Conservation (phyloP, 345 rosid genomes). For the Eucalyptus decipiens region DNA sequence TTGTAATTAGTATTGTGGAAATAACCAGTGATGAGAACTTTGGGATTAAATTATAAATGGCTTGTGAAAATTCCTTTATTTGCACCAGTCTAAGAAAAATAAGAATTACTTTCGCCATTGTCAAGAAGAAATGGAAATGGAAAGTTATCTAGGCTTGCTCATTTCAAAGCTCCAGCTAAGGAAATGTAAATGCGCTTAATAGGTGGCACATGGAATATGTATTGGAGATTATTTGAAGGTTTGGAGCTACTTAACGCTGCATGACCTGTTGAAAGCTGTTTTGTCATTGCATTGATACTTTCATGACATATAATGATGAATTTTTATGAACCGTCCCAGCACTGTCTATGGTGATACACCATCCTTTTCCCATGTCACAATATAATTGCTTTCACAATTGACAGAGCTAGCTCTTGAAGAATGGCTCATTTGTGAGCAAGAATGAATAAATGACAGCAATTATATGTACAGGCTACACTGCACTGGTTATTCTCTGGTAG, state of each 20-base stretch:
- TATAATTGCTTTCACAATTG: background rate
- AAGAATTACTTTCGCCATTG: background rate
- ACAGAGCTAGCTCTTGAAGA: constrained; percentile 6
- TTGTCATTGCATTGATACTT: background rate
- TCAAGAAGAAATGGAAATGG: background rate
- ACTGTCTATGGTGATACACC: background rate
- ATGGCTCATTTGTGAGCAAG: constrained; percentile 32
- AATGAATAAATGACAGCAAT: constrained; percentile 9
- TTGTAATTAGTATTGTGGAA: background rate
- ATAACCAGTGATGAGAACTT: background rate
- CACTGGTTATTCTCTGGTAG: background rate
- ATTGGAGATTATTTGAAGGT: background rate
- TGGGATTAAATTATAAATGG: background rate
- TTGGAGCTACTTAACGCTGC: background rate
- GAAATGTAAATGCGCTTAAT: background rate
- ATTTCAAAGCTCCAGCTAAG: background rate
- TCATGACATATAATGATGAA: background rate
- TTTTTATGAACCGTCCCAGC: background rate
- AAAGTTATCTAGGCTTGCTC: background rate
- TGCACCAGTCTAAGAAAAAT: background rate
- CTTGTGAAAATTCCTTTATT: background rate
- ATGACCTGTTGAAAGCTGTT: background rate
- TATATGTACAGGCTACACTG: background rate
- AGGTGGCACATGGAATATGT: background rate
- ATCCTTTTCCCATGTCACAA: background rate